These are phyloP conservation scores for Skeletonema tropicum DNA, from an alignment of 108 stramenopile genomes.

Conservation along the genomic window DNA sequence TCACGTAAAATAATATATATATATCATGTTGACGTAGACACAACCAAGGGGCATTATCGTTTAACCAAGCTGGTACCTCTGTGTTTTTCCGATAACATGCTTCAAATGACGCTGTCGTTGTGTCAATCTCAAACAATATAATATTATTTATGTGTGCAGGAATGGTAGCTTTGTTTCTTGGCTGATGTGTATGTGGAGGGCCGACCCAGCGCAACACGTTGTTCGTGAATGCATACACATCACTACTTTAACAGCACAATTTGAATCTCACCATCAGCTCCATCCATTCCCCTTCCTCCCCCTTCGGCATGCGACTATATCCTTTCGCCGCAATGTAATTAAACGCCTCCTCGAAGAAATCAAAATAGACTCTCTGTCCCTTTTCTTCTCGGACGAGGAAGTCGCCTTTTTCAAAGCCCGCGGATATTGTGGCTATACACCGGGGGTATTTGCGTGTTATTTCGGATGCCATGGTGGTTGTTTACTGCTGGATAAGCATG, in stretches of 20 bases:
- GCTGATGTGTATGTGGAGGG: no score
- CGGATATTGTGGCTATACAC: constrained; percentile 84
- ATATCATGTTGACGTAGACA: neutral
- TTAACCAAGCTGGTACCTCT: neutral
- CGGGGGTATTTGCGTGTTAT: constrained; percentile 49
- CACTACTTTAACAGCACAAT: neutral
- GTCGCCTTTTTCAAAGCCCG: constrained; percentile 91
- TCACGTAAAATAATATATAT: neutral
- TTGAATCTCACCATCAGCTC: constrained; percentile 63
- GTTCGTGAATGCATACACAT: no score
- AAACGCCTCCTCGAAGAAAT: constrained; percentile 86
- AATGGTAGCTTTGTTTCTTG: no score
- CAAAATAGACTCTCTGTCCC: constrained; percentile 88
- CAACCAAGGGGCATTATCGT: neutral
- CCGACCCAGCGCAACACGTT: no score
- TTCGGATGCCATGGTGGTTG: neutral
- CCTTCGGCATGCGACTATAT: constrained; percentile 83
- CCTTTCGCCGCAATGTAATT: constrained; percentile 84
- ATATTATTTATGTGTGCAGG: no score
- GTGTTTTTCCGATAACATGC: no score
- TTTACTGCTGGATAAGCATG: no score
- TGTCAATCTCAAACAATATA: no score
- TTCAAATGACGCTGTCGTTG: no score
- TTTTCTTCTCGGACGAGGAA: constrained; percentile 90
- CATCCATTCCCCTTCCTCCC: constrained; percentile 87